phyloP scores from a whole-genome alignment of 2,329 filamentous ascomycete genomes.

The Leptographium procerum region DNA sequence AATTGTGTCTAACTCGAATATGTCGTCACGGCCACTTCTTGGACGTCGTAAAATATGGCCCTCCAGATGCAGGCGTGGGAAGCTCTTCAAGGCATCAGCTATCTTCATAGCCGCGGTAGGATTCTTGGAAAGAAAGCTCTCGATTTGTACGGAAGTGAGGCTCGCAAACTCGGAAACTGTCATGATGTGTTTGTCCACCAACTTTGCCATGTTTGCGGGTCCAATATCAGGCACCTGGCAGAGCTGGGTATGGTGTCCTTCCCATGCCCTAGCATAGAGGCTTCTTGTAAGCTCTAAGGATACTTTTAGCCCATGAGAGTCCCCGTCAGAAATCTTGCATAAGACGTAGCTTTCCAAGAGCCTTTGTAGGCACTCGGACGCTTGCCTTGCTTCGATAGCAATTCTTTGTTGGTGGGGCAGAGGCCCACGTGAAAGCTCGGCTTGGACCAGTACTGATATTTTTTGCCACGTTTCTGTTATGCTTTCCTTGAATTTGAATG shows the following conservation, averaged over 20 bases:
- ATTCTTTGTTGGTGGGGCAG: conserved; percentile 34
- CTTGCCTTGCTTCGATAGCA: conserved; percentile 47
- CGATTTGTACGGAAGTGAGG: conserved; percentile 60
- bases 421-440: conserved; percentile 53
- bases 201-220: conserved; percentile 59
- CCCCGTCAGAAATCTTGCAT: conserved; percentile 46
- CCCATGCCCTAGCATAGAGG: conserved; percentile 66
- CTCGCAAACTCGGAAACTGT: conserved; percentile 59
- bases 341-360: conserved; percentile 67
- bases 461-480: conserved; percentile 60
- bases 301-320: conserved; percentile 55
- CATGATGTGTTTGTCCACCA: conserved; percentile 58
- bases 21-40: neutral
- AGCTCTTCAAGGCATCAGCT: conserved; percentile 51
- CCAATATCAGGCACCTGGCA: conserved; percentile 76
- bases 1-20: conserved; percentile 24
- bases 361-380: conserved; percentile 59
- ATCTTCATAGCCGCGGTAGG: conserved; percentile 71
- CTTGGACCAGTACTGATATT: conserved; percentile 65
- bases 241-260: conserved; percentile 68
- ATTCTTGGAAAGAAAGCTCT: conserved; percentile 64
- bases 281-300: conserved; percentile 70
- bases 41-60: conserved; percentile 20
- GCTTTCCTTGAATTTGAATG: conserved; percentile 58
- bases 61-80: conserved; percentile 47